Percentiles rank a stretch among this genome's conserved stretches.
phyloP scores from a whole-genome alignment of 2,329 filamentous ascomycete species.

The Diaporthe destruens region DNA sequence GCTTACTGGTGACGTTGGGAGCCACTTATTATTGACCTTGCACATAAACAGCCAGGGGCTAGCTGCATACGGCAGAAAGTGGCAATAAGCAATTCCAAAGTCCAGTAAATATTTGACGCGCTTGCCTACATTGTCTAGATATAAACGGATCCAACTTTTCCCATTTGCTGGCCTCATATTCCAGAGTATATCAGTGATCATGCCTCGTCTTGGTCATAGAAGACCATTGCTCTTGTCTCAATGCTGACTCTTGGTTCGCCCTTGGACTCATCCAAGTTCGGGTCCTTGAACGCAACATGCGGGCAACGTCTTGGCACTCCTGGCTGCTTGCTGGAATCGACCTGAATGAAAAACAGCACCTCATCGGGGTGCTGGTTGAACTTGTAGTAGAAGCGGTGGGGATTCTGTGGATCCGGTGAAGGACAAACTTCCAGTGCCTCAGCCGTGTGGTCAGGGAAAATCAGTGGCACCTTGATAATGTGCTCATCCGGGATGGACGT shows the following conservation, averaged over 20 bases:
- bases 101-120: neutral
- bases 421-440: conserved; percentile 52
- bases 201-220: conserved; percentile 51
- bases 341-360: conserved; percentile 43
- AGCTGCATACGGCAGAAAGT: conserved; percentile 9
- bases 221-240: conserved; percentile 66
- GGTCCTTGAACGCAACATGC: conserved; percentile 67
- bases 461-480: conserved; percentile 54
- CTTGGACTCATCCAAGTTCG: conserved; percentile 53
- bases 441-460: conserved; percentile 56
- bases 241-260: conserved; percentile 64
- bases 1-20: conserved; percentile 1
- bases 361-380: conserved; percentile 39
- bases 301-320: conserved; percentile 65
- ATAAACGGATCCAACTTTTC: neutral
- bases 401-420: conserved; percentile 41
- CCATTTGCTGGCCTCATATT: neutral
- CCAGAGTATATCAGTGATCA: neutral
- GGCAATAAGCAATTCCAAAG: neutral
- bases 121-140: neutral
- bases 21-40: neutral
- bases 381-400: conserved; percentile 46
- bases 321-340: conserved; percentile 50
- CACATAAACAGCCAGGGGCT: neutral
- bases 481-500: conserved; percentile 56